These are phyloP conservation scores for Castanea sativa DNA, from an alignment of 306 rosid species.

Conservation along the genomic window DNA sequence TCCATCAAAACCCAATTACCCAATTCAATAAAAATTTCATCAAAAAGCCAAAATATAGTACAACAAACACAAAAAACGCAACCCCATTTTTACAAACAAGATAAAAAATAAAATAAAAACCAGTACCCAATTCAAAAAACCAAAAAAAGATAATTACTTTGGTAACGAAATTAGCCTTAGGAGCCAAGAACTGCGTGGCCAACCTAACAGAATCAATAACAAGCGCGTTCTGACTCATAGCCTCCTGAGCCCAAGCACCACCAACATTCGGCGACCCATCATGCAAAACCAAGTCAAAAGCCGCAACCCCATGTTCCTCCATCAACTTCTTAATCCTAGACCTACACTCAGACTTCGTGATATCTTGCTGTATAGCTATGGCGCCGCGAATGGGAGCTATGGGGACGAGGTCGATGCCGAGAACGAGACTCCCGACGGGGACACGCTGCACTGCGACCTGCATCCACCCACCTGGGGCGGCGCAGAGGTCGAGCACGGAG, in stretches of 20 bases:
- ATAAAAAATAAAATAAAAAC: too few species aligned
- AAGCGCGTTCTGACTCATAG: conserved; percentile 79
- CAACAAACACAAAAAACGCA: too few species aligned
- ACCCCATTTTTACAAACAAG: too few species aligned
- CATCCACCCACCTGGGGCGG: conserved; percentile 99
- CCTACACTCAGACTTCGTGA: conserved; percentile 69
- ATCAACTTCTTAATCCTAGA: conserved; percentile 62
- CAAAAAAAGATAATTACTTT: conserved; percentile 40
- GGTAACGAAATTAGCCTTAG: conserved; percentile 78
- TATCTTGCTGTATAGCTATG: conserved; percentile 71
- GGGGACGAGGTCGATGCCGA: conserved; percentile 81
- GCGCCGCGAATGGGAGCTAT: conserved; percentile 80
- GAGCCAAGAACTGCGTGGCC: conserved; percentile 81
- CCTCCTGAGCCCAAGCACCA: conserved; percentile 97
- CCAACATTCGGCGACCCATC: conserved; percentile 95
- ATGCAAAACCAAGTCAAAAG: conserved; percentile 69
- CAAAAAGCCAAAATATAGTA: too few species aligned
- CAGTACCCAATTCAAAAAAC: background rate
- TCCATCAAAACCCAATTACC: too few species aligned
- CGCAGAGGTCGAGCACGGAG: conserved; percentile 95
- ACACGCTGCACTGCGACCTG: conserved; percentile 85
- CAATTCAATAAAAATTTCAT: too few species aligned
- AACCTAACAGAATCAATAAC: conserved; percentile 78
- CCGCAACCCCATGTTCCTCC: conserved; percentile 42
- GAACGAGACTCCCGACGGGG: conserved; percentile 68